These are phyloP conservation scores for Cicer bijugum DNA, from an alignment of 306 rosid genomes.

Conservation along the genomic window DNA sequence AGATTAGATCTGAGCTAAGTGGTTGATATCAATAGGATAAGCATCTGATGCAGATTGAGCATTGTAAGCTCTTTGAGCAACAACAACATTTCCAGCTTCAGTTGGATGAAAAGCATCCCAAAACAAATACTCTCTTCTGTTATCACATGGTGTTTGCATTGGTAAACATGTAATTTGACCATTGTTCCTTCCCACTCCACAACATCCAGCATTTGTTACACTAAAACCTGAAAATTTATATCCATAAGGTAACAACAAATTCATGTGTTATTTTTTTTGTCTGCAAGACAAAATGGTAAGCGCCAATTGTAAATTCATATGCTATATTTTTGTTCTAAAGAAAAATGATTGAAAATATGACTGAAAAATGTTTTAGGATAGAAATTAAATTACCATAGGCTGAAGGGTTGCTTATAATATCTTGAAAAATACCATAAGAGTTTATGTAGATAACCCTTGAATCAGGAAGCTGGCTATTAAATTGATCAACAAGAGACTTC, in stretches of 20 bases:
- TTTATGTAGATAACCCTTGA: constrained; percentile 74
- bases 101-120: constrained; percentile 98
- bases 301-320: neutral
- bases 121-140: constrained; percentile 71
- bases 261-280: neutral
- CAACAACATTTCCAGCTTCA: constrained; percentile 65
- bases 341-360: neutral
- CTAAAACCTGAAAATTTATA: constrained; percentile 62
- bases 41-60: constrained; percentile 76
- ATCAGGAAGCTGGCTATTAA: constrained; percentile 64
- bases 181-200: constrained; percentile 93
- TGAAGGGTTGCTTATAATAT: constrained; percentile 65
- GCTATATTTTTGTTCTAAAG: neutral
- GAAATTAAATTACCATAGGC: constrained; percentile 60
- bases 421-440: constrained; percentile 72
- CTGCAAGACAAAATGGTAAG: too few relatives aligned
- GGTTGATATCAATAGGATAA: constrained; percentile 72
- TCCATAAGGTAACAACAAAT: neutral
- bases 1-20: constrained; percentile 65
- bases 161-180: constrained; percentile 94
- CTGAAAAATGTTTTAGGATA: neutral
- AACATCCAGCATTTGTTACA: constrained; percentile 69
- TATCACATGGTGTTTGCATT: constrained; percentile 70
- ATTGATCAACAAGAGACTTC: constrained; percentile 61
- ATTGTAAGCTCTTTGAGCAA: constrained; percentile 71